phyloP scores from a whole-genome alignment of 2,329 filamentous ascomycete species.

The Botrytis medusae region DNA sequence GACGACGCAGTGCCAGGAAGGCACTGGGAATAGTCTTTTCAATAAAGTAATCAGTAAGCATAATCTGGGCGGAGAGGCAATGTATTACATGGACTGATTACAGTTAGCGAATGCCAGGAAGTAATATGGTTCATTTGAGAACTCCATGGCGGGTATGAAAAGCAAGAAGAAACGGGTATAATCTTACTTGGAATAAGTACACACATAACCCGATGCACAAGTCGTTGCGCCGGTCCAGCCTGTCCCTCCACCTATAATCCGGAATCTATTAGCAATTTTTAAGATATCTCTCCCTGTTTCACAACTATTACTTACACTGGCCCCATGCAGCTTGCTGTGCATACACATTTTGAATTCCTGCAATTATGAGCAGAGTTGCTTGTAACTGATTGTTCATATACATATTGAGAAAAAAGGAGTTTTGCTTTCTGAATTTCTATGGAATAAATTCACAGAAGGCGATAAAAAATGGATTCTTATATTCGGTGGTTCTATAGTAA shows the following conservation, averaged over 20 bases:
- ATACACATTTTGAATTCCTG: constrained; percentile 17
- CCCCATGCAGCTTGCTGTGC: constrained; percentile 32
- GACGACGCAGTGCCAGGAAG: constrained; percentile 41
- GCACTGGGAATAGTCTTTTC: constrained; percentile 39
- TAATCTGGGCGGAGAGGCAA: constrained; percentile 23
- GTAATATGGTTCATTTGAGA: background rate
- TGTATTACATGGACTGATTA: constrained; percentile 32
- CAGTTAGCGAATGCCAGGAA: background rate
- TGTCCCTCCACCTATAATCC: constrained; percentile 31
- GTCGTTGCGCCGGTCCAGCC: constrained; percentile 33
- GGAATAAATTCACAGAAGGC: background rate
- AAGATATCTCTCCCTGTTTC: background rate
- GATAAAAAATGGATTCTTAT: background rate
- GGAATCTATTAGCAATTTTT: background rate
- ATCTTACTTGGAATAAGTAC: constrained; percentile 35
- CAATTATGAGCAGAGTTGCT: constrained; percentile 12
- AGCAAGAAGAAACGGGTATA: background rate
- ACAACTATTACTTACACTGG: background rate
- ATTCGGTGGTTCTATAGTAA: constrained; percentile 38
- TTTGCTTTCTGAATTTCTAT: background rate
- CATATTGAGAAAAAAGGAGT: background rate
- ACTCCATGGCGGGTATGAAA: background rate
- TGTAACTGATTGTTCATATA: background rate
- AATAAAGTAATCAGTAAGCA: background rate
- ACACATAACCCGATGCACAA: constrained; percentile 34